Percentiles rank a stretch among this genome's conserved stretches.
phyloP scores from a whole-genome alignment of 768 basidiomycete genomes.

The Boletus edulis region DNA sequence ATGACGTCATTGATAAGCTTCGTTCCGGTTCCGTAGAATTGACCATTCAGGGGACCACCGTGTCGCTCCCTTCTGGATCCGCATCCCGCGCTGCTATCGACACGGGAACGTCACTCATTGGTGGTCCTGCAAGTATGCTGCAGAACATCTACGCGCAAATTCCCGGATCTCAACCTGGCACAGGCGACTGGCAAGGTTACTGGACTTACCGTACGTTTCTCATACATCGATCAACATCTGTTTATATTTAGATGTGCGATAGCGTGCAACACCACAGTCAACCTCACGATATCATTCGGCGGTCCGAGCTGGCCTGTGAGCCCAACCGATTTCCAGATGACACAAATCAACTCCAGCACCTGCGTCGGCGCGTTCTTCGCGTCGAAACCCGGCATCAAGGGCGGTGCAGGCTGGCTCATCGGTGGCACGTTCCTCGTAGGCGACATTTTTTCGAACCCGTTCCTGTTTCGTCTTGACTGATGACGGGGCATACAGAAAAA shows the following conservation, averaged over 20 bases:
- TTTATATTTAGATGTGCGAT: not conserved
- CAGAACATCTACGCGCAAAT: constrained; percentile 72
- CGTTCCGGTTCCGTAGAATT: constrained; percentile 40
- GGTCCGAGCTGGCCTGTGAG: constrained; percentile 71
- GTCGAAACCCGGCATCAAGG: constrained; percentile 42
- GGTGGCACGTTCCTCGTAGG: constrained; percentile 79
- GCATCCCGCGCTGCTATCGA: constrained; percentile 80
- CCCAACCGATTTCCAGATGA: constrained; percentile 74
- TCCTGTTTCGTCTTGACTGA: not conserved
- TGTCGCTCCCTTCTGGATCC: constrained; percentile 48
- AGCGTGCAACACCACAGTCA: constrained; percentile 75
- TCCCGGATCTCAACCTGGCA: constrained; percentile 57
- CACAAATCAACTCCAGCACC: constrained; percentile 44
- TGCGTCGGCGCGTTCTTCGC: constrained; percentile 90
- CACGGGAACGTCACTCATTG: constrained; percentile 93
- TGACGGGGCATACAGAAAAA: constrained; percentile 64
- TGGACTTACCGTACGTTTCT: constrained; percentile 67
- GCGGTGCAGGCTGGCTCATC: constrained; percentile 78
- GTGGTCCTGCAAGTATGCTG: constrained; percentile 67
- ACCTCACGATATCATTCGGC: constrained; percentile 73
- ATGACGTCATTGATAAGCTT: not conserved
- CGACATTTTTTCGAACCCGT: not conserved
- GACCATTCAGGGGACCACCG: constrained; percentile 52
- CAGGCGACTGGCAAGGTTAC: constrained; percentile 72
- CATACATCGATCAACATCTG: not conserved